Conservation (phyloP, 768 basidiomycete species). For the Trametes cubensis region DNA sequence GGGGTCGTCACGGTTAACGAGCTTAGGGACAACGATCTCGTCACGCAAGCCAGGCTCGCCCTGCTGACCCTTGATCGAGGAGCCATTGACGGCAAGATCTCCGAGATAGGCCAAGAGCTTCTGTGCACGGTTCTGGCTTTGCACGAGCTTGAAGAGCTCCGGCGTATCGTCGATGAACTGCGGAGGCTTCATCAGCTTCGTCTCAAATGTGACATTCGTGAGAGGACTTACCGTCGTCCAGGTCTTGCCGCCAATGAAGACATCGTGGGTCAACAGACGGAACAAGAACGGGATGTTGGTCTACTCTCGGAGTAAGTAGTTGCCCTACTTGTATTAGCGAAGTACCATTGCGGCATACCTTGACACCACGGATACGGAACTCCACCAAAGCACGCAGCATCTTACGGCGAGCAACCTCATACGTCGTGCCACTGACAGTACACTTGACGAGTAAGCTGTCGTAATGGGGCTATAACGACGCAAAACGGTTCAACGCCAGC, state of each 20-base stretch:
- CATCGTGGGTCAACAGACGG: slow-evolving; percentile 93
- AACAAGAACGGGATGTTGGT: slow-evolving; percentile 99
- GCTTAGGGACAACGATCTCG: slow-evolving; percentile 81
- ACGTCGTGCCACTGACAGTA: slow-evolving; percentile 93
- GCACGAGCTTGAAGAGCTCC: slow-evolving; percentile 98
- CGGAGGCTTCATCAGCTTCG: background rate
- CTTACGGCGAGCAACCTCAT: slow-evolving; percentile 97
- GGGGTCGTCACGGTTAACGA: slow-evolving; percentile 79
- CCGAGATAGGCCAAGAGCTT: slow-evolving; percentile 96
- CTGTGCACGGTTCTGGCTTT: slow-evolving; percentile 97
- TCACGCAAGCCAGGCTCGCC: slow-evolving; percentile 94
- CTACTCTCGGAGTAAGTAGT: slow-evolving; percentile 41
- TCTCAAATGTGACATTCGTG: background rate
- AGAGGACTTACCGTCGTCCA: slow-evolving; percentile 82
- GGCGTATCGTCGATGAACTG: slow-evolving; percentile 99
- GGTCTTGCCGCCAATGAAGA: slow-evolving; percentile 94
- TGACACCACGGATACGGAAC: slow-evolving; percentile 99
- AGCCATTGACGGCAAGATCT: slow-evolving; percentile 97
- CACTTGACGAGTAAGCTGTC: slow-evolving; percentile 98
- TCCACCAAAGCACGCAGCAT: slow-evolving; percentile 99
- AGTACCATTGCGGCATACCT: slow-evolving; percentile 49
- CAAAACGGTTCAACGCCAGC: background rate
- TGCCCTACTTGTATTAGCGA: background rate
- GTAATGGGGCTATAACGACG: slow-evolving; percentile 78
- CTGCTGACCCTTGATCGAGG: slow-evolving; percentile 94